Evolutionary conservation across 2,329 filamentous ascomycete genomes (phyloP), one percentile per base, ranked within the genome.

Genomic region (Hypoxylon sp.): DNA sequence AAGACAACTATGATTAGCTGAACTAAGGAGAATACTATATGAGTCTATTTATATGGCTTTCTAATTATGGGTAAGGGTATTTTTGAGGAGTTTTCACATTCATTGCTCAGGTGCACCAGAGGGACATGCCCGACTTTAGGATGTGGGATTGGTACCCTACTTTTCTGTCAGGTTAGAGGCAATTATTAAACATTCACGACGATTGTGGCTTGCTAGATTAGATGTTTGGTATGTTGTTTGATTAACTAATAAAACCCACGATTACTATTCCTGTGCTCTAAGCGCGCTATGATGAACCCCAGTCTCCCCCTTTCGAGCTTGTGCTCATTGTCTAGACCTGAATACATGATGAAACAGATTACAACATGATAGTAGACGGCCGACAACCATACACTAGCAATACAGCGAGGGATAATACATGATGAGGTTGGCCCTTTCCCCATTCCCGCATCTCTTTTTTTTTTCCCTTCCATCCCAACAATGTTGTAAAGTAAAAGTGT

Each of bases 271-370:
- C 52, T 17, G 39, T 52, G 67, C 52, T 52, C 65, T 52, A 44
- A 26, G 8, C 44, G 8, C 44, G 55, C 46, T 48, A 51, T 31
- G 29, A 52, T 53, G 44, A 47, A 57, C 55, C 59, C 63, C 46
- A 55, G 31, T 58, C 39, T 51, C 55, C 26, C 64, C 58, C 50
- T 57, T 63, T 54, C 53, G 68, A 71, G 68, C 68, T 71, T 47
- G 68, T 71, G 68, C 68, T 65, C 68, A 68, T 68, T 70, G 68
- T 71, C 65, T 71, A 71, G 68, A 71, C 65, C 62, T 37, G 11
- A n/a, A n/a, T 70, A 68, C 68, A 71, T 66, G 65, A 70, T 51
- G 48, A 55, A 31, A 50, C 17, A 10, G 47, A 61, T 62, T 65
- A 70, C 60, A 71, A 64, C 68, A 66, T 66, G 68, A 62, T 37